These are phyloP conservation scores for Colletotrichum liriopes DNA, from an alignment of 2,329 filamentous ascomycete genomes.

Conservation along the genomic window DNA sequence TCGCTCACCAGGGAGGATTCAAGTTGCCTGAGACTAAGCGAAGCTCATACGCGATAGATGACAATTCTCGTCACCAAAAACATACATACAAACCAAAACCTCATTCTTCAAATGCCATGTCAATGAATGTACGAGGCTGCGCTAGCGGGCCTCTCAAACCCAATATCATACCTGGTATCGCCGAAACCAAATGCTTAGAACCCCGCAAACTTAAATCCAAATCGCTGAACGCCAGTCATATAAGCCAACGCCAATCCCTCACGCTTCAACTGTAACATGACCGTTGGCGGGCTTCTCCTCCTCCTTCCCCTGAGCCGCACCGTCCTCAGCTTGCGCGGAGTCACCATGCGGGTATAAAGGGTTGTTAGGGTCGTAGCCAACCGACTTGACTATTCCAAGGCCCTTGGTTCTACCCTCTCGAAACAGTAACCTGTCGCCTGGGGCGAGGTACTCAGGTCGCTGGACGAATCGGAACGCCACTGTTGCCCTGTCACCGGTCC, in stretches of 20 bases:
- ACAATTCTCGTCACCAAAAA: neutral
- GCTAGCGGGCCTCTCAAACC: neutral
- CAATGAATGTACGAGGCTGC: slow-evolving; percentile 16
- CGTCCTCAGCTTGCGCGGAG: neutral
- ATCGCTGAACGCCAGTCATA: slow-evolving; percentile 10
- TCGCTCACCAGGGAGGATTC: neutral
- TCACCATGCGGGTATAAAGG: slow-evolving; percentile 54
- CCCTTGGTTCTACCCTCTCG: slow-evolving; percentile 96
- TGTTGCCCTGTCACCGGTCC: slow-evolving; percentile 92
- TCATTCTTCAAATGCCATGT: neutral
- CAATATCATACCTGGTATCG: slow-evolving; percentile 28
- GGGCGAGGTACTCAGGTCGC: slow-evolving; percentile 90
- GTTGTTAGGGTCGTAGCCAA: slow-evolving; percentile 84
- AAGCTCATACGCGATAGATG: neutral
- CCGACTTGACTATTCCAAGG: slow-evolving; percentile 90
- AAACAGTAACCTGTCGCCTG: slow-evolving; percentile 92
- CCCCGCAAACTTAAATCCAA: neutral
- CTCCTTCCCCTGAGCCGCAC: neutral
- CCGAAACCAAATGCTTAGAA: slow-evolving; percentile 14
- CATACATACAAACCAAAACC: too few relatives aligned
- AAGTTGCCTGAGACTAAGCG: neutral
- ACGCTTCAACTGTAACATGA: slow-evolving; percentile 37
- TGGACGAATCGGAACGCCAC: slow-evolving; percentile 97
- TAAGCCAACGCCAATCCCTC: neutral
- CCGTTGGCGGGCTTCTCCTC: slow-evolving; percentile 31